Evolutionary conservation across 106 monocot species (phyloP).

Genomic region (Platanthera zijinensis): DNA sequence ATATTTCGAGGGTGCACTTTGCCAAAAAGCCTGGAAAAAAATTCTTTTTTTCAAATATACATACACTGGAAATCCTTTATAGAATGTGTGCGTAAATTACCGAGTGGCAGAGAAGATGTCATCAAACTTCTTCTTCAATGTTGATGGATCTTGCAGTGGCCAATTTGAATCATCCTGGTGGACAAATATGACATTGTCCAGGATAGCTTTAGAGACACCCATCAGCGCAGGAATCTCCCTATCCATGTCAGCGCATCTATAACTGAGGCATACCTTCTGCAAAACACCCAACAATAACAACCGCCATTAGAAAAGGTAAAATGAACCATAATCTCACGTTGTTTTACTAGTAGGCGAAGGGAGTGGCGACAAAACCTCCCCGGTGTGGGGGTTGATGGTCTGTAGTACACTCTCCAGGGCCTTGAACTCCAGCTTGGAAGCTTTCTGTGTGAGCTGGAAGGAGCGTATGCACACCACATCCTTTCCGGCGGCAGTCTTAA

Average conservation of each 20-base stretch:
- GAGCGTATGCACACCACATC: conserved; percentile 98
- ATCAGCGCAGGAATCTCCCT: conserved; percentile 92
- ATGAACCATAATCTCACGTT: neutral
- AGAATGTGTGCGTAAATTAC: conserved; percentile 17
- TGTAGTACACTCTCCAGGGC: conserved; percentile 99
- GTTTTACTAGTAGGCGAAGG: neutral
- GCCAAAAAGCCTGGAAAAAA: neutral
- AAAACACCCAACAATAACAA: neutral
- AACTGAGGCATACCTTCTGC: conserved; percentile 98
- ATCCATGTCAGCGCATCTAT: conserved; percentile 98
- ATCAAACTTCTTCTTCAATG: conserved; percentile 98
- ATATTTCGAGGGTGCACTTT: no score
- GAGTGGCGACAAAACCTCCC: conserved; percentile 41
- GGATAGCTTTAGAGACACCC: conserved; percentile 93
- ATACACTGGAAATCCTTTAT: neutral
- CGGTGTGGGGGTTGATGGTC: conserved; percentile 92
- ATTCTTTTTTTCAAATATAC: neutral
- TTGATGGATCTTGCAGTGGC: conserved; percentile 94
- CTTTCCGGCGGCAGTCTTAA: conserved; percentile 93
- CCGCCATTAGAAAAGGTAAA: neutral
- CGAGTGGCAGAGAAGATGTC: conserved; percentile 99
- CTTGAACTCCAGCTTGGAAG: conserved; percentile 99
- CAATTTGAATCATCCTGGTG: conserved; percentile 99
- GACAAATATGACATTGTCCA: conserved; percentile 99
- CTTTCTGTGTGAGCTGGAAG: conserved; percentile 98